phyloP scores from a whole-genome alignment of 768 basidiomycete species.

The Serendipita sp. region DNA sequence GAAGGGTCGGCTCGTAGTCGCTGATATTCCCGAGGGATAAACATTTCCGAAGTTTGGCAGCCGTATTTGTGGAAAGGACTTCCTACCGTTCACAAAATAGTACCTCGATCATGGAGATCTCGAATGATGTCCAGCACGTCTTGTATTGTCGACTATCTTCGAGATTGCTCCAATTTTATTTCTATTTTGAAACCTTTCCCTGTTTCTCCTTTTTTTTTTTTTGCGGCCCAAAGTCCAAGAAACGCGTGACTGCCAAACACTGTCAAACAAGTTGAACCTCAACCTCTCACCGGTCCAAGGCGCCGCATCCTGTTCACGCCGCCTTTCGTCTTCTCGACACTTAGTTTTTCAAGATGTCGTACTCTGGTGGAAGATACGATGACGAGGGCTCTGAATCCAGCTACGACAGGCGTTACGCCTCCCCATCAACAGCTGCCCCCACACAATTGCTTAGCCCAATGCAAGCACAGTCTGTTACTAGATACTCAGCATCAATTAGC shows the following conservation, averaged over 20 bases:
- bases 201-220: too few species aligned
- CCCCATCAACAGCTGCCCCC: background rate
- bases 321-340: too few species aligned
- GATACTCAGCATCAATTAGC: background rate
- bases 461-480: background rate
- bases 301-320: too few species aligned
- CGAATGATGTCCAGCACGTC: too few species aligned
- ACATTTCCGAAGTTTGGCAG: slow-evolving; percentile 74
- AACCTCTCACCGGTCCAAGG: too few species aligned
- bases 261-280: too few species aligned
- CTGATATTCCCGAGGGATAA: slow-evolving; percentile 50
- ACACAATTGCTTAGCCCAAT: background rate
- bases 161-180: too few species aligned
- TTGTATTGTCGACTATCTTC: too few species aligned
- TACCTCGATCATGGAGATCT: too few species aligned
- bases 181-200: too few species aligned
- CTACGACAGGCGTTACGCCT: background rate
- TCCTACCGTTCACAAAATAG: slow-evolving; percentile 40
- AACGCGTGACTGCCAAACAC: background rate
- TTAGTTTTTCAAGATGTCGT: background rate
- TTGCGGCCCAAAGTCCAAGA: background rate
- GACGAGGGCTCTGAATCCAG: background rate
- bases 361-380: background rate
- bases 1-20: background rate
- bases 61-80: slow-evolving; percentile 94